These are phyloP conservation scores for Triticum aestivum DNA, from an alignment of 176 grass and related monocot species.

Conservation along the genomic window IWGSC_CS_RefSeq_v2.1 NC_057814.1:19272393-19272892, in stretches of 20 bases:
- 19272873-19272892: constrained; percentile 67
- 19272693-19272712: too few relatives aligned
- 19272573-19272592: too few relatives aligned
- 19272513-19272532: not conserved
- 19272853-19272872: constrained; percentile 57
- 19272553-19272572: too few relatives aligned
- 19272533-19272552: not conserved
- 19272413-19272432: not conserved
- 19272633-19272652: too few relatives aligned
- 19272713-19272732: too few relatives aligned
- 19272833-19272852: constrained; percentile 48
- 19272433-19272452: too few relatives aligned
- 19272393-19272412: constrained; percentile 4
- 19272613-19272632: too few relatives aligned
- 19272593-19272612: too few relatives aligned
- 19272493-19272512: not conserved
- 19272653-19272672: too few relatives aligned
- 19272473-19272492: not conserved
- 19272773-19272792: constrained; percentile 1
- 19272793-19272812: constrained; percentile 48
- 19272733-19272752: not conserved
- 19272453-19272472: too few relatives aligned
- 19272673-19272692: too few relatives aligned
- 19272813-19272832: constrained; percentile 59
- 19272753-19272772: not conserved